These are phyloP conservation scores for Trametes villosa DNA, from an alignment of 768 basidiomycete species.

Conservation along the genomic window DNA sequence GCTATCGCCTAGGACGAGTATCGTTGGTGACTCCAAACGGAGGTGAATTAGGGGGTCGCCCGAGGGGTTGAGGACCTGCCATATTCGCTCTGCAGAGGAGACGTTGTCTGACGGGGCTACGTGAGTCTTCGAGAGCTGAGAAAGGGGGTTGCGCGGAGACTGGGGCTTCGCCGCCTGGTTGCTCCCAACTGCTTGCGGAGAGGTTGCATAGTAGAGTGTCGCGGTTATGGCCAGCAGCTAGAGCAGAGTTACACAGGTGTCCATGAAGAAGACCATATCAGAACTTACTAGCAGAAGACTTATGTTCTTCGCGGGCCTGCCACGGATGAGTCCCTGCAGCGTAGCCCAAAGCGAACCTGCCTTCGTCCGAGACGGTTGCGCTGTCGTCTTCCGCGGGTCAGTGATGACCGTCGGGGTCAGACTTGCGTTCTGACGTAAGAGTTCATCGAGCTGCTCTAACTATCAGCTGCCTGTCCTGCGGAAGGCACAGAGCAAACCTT, in stretches of 20 bases:
- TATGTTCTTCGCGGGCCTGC: slow-evolving; percentile 76
- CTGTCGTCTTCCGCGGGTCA: slow-evolving; percentile 23
- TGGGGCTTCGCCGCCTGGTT: slow-evolving; percentile 25
- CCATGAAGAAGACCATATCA: not conserved
- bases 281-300: slow-evolving; percentile 73
- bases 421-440: slow-evolving; percentile 73
- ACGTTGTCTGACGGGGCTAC: slow-evolving; percentile 16
- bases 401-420: slow-evolving; percentile 49
- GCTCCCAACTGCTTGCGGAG: slow-evolving; percentile 43
- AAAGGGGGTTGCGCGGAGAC: slow-evolving; percentile 34
- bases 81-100: slow-evolving; percentile 68
- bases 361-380: slow-evolving; percentile 39
- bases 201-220: slow-evolving; percentile 74
- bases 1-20: slow-evolving; percentile 58
- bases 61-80: slow-evolving; percentile 77
- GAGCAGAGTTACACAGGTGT: not conserved
- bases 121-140: slow-evolving; percentile 25
- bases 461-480: slow-evolving; percentile 12
- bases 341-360: slow-evolving; percentile 48
- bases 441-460: slow-evolving; percentile 71
- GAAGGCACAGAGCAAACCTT: slow-evolving; percentile 28
- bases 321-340: slow-evolving; percentile 55
- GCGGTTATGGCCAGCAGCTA: slow-evolving; percentile 80
- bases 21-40: slow-evolving; percentile 78
- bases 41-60: slow-evolving; percentile 71